phyloP scores from a whole-genome alignment of 2,329 filamentous ascomycete genomes.

The Colletotrichum viniferum region DNA sequence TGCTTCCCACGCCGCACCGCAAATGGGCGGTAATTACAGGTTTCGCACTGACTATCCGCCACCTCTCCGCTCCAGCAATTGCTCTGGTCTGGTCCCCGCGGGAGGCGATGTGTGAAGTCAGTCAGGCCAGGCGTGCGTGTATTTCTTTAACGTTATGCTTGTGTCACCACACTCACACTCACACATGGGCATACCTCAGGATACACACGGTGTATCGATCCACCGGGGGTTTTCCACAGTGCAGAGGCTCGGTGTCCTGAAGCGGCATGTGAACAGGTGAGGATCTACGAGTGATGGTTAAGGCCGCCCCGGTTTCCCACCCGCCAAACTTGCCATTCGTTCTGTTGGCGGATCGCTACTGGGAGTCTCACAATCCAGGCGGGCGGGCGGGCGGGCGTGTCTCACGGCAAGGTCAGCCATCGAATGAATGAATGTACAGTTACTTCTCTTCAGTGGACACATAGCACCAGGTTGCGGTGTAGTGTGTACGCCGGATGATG shows the following conservation, averaged over 20 bases:
- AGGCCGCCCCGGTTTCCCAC: background rate
- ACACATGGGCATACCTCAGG: background rate
- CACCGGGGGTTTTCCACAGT: background rate
- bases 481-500: background rate
- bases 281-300: background rate
- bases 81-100: background rate
- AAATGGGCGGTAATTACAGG: background rate
- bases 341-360: background rate
- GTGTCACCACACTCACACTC: background rate
- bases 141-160: background rate
- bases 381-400: background rate
- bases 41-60: background rate
- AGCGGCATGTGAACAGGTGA: background rate
- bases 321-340: background rate
- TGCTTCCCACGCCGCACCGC: background rate
- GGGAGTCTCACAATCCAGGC: background rate
- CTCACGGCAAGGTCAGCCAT: background rate
- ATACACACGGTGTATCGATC: background rate
- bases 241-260: background rate
- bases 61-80: background rate
- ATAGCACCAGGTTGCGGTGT: background rate
- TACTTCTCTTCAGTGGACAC: background rate
- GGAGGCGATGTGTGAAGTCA: background rate
- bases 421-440: background rate
- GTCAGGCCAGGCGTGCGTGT: background rate